These are phyloP conservation scores for Calonectria pseudoreteaudii DNA, from an alignment of 2,329 filamentous ascomycete species.

Conservation along the genomic window DNA sequence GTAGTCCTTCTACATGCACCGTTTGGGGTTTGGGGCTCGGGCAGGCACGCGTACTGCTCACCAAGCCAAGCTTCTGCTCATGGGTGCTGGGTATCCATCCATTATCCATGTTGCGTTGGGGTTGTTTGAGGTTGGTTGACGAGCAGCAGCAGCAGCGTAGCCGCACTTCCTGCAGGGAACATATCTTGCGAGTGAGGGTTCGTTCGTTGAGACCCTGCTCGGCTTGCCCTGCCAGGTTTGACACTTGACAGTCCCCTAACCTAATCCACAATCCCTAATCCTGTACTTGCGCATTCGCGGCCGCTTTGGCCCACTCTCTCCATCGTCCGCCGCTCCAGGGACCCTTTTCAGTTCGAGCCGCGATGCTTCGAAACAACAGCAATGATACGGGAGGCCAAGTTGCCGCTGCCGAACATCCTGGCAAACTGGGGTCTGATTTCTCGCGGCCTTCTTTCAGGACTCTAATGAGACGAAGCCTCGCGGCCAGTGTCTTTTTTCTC, in stretches of 20 bases:
- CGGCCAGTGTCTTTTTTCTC: background rate
- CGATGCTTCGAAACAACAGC: background rate
- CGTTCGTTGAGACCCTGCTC: constrained; percentile 1
- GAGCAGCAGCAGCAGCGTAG: background rate
- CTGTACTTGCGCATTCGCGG: background rate
- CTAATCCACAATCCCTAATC: constrained; percentile 1
- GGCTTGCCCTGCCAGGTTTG: background rate
- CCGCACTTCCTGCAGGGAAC: constrained; percentile 1
- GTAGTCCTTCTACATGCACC: constrained; percentile 2
- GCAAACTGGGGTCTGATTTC: background rate
- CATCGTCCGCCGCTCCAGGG: background rate
- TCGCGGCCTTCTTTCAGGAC: background rate
- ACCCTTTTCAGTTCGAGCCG: background rate
- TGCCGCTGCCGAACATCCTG: background rate
- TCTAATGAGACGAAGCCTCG: background rate
- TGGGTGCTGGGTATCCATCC: constrained; percentile 8
- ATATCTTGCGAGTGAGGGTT: background rate
- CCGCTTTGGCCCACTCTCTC: background rate
- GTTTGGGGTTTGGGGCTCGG: background rate
- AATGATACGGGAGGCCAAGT: background rate
- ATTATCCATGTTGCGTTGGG: constrained; percentile 3
- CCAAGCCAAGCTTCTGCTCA: background rate
- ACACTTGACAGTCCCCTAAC: constrained; percentile 9
- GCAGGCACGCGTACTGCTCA: background rate
- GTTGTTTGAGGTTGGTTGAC: constrained; percentile 8